Evolutionary conservation across 1,139 yeast species (phyloP), one percentile per base, ranked within the genome.

Genomic region (Chernovozyma aurita): DNA sequence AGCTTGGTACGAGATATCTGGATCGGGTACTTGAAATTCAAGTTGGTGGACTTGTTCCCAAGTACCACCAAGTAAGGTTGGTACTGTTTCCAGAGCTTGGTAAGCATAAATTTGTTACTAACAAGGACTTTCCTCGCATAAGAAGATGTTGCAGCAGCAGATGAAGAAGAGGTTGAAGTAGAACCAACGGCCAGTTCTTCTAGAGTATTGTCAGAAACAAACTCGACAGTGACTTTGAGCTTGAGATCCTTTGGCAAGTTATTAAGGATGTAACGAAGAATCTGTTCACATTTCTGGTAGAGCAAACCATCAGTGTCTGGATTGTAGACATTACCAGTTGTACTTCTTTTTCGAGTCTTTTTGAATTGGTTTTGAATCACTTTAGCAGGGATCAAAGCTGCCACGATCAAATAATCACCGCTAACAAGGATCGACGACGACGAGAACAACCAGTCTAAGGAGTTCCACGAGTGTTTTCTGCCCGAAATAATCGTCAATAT

Each of bases 181-280:
- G 31, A 26, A 12, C 16, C 5, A 18, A 5, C 5, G 12, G 24
- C 9, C 4, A n/a, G 17, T 3, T 41, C 37, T 32, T 48, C 52
- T 35, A 25, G 46, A 3, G 50, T 43, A 9, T 49, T 46, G 18
- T 61, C 68, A 24, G 61, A 43, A 13, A 77, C 71, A 42, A 78
- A 63, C 45, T 78, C 85, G 12, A 79, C 72, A 0, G 82, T 76
- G 7, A 79, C 56, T 42, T 73, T 72, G 29, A 77, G 51, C 31
- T 58, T 60, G 38, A 71, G 57, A 29, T 61, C 52, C 39, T 34
- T 34, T 30, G 53, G 47, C 35, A 66, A 48, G 41, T 58, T 46
- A 28, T 52, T 38, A 3, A 67, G 51, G 35, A 73, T 57, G 52
- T 75, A 73, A 29, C 60, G 47, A 32, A 73, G 48, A 17, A 76